Percentiles rank a stretch among this genome's conserved stretches.
phyloP scores from a whole-genome alignment of 176 grass and related monocot genomes.

The Ampelocalamus luodianensis region DNA sequence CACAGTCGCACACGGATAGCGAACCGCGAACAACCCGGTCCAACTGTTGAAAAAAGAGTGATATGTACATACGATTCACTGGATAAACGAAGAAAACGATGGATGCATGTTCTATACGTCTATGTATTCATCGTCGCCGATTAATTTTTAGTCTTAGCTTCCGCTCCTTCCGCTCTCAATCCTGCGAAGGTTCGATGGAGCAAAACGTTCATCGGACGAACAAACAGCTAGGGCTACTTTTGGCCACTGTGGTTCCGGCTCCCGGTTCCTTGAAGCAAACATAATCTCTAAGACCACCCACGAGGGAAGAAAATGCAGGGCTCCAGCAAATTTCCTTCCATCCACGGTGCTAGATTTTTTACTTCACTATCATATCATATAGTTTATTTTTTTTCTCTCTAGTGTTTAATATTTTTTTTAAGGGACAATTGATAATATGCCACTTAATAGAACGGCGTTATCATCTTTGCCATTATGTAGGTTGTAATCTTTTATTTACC shows the following conservation, averaged over 20 bases:
- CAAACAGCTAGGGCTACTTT: neutral
- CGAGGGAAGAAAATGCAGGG: too few species aligned
- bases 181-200: neutral
- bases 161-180: neutral
- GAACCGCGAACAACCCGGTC: slow-evolving; percentile 37
- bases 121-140: neutral
- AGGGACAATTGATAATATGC: too few species aligned
- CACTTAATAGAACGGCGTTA: too few species aligned
- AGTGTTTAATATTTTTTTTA: too few species aligned
- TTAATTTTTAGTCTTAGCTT: neutral
- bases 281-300: neutral
- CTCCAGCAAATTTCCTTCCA: too few species aligned
- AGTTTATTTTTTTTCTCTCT: too few species aligned
- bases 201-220: neutral
- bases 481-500: too few species aligned
- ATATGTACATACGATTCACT: neutral
- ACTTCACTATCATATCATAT: too few species aligned
- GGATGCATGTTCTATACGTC: neutral
- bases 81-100: neutral
- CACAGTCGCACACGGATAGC: slow-evolving; percentile 1
- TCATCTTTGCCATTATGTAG: too few species aligned
- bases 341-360: too few species aligned
- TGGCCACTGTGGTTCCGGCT: neutral
- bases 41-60: neutral
- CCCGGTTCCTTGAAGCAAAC: neutral